Base-by-base conservation (phyloP, 2,329 filamentous ascomycete genomes). In the Colletotrichum simmondsii region DNA sequence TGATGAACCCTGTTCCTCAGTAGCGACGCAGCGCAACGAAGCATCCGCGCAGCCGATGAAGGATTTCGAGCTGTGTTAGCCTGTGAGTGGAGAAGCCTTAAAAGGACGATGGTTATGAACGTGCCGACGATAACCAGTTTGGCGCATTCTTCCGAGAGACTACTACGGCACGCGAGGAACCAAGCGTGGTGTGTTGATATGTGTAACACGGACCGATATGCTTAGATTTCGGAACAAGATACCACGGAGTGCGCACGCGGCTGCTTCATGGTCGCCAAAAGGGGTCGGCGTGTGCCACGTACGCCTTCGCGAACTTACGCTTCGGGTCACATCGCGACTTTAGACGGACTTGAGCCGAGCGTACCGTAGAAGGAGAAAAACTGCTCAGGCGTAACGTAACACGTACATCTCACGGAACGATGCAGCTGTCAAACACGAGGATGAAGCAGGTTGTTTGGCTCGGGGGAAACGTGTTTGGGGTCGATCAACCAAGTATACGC, bases 331-430 rank as follows among this genome's bases (percentile, higher is more conserved):
- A 60, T 65, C 19, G 22, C 28, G 42, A 59, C 22, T 54, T 37
- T 19, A 49, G 53, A 52, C 54, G 30, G 28, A 22, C 59, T 59
- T 42, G 22, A 12, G 53, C n/a, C 53, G 22, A 37, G 24, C 32
- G 46, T 57, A 56, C 16, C 24, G 28, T 5, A 37, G 26, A 35
- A 58, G 64, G 49, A 67, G 68, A 62, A 61, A 37, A 57, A 53
- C 63, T 68, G 63, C 63, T 35, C 42, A 19, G 58, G 57, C 63
- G 57, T 57, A 68, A 68, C 64, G 64, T 66, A 54, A 68, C 63
- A 57, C n/a, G 58, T 22, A 16, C n/a, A 28, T 42, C n/a, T 37
- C 14, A 22, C 59, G 66, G 42, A 58, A 46, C n/a, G 58, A 22
- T 63, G 69, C 65, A 59, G 37, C 53, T 69, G 58, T 65, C 60